Conservation (phyloP, 75 land plant genomes). For the Pseudotsuga menziesii region DNA sequence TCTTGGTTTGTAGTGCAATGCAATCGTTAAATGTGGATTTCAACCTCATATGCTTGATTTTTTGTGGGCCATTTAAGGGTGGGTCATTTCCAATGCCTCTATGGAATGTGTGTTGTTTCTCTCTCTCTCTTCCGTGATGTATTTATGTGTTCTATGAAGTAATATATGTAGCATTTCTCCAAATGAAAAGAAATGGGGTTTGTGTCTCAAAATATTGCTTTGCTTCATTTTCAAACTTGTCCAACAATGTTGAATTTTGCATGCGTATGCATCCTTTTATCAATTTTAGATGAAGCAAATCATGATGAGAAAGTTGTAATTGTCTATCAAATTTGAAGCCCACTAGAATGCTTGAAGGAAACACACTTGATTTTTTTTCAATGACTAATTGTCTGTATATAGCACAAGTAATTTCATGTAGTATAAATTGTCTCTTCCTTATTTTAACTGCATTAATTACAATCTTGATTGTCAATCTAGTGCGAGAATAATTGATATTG, state of each 20-base stretch:
- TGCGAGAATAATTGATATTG: background rate
- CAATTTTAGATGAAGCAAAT: background rate
- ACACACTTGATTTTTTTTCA: background rate
- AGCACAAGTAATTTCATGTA: background rate
- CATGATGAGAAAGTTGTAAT: background rate
- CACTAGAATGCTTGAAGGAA: background rate
- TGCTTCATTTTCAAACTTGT: too few relatives aligned
- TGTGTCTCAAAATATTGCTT: too few relatives aligned
- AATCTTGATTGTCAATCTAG: background rate
- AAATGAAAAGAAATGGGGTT: too few relatives aligned
- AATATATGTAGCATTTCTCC: too few relatives aligned
- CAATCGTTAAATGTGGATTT: too few relatives aligned
- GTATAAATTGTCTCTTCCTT: background rate
- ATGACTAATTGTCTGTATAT: background rate
- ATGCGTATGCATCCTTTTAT: background rate
- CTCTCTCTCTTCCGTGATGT: too few relatives aligned
- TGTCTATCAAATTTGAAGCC: background rate
- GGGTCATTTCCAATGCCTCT: too few relatives aligned
- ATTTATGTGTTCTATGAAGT: too few relatives aligned
- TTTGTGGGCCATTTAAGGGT: too few relatives aligned
- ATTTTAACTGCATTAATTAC: background rate
- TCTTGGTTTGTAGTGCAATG: too few relatives aligned
- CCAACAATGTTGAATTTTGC: slow-evolving; percentile 1
- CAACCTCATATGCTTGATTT: too few relatives aligned
- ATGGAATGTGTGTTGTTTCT: too few relatives aligned